Base-by-base conservation (phyloP, 1,284 basidiomycete species). In the Kwoniella shivajii region DNA sequence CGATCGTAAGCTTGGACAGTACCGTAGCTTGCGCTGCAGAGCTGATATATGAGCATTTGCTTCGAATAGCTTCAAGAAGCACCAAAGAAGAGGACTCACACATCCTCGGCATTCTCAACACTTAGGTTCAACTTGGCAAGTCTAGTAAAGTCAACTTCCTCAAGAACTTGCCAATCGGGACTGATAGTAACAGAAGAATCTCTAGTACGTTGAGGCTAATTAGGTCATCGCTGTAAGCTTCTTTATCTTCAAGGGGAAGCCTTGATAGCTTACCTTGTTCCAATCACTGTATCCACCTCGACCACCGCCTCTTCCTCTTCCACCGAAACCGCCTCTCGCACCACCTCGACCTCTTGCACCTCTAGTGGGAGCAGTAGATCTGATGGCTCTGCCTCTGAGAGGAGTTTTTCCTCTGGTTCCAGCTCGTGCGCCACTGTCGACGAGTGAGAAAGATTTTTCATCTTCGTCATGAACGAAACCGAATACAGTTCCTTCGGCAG, bases 401-500 rank as follows among this genome's bases (percentile, higher is more conserved):
- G 60, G 38, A 20, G 56, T 54, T 52, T 65, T 65, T 18, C 56
- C 56, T 36, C 62, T 56, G n/a, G 51, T 60, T 20, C 43, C 33
- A 13, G 60, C 50, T 50, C 61, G 60, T 26, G 61, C 61, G 22
- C 80, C 77, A 44, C 76, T 93, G 76, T 98, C 94, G 54, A 99
- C 96, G 49, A 99, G 83, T 42, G 91, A 95, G 85, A 99, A 99
- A 57, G 88, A 91, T 27, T 92, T 91, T 80, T 99, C 96, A 75
- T 99, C 95, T 78, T 99, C 95, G 63, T 90, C 93, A 80, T 98
- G 94, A 82, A 95, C 94, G 80, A 97, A 97, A 27, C 92, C 90
- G 75, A 98, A 98, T n/a, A 92, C 92, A 71, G 87, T 94, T 60
- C 88, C 88, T 64, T 90, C 92, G 11, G 72, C 68, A 7, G 79